These are phyloP conservation scores for Apiospora koreana DNA, from an alignment of 2,329 filamentous ascomycete species.

Conservation along the genomic window DNA sequence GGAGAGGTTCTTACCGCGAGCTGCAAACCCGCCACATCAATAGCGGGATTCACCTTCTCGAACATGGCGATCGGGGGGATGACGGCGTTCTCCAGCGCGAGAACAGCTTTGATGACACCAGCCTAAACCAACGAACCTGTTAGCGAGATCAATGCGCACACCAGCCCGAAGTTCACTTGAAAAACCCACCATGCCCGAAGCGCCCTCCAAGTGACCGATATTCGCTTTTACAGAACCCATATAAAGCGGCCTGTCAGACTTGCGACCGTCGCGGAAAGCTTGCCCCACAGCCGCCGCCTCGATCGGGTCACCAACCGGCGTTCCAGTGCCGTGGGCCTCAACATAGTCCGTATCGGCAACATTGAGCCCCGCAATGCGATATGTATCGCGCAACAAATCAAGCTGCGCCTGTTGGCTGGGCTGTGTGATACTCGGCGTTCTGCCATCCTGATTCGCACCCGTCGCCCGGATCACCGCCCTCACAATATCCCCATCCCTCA, in stretches of 20 bases:
- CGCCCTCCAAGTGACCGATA: slow-evolving; percentile 36
- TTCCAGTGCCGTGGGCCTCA: slow-evolving; percentile 41
- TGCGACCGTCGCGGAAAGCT: slow-evolving; percentile 31
- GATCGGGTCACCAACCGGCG: slow-evolving; percentile 46
- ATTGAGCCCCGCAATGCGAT: slow-evolving; percentile 17
- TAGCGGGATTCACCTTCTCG: slow-evolving; percentile 33
- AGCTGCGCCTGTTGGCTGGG: slow-evolving; percentile 26
- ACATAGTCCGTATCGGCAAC: slow-evolving; percentile 19
- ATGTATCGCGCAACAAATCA: slow-evolving; percentile 27
- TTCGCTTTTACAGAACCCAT: slow-evolving; percentile 42
- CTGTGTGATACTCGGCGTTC: slow-evolving; percentile 20
- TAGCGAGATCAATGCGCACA: neutral
- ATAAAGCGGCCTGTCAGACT: slow-evolving; percentile 27
- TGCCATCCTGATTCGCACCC: slow-evolving; percentile 23
- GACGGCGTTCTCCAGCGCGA: slow-evolving; percentile 43
- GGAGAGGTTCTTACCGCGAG: slow-evolving; percentile 18
- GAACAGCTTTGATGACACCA: slow-evolving; percentile 33
- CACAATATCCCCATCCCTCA: slow-evolving; percentile 38
- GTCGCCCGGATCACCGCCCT: slow-evolving; percentile 31
- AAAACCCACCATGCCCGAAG: slow-evolving; percentile 29
- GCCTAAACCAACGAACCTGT: neutral
- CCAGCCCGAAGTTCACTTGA: neutral
- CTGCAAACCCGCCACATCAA: slow-evolving; percentile 24
- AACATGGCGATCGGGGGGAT: slow-evolving; percentile 45
- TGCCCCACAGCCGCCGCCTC: slow-evolving; percentile 43